Conservation (phyloP, 169 alveolate species). For the Plasmodium knowlesi region DNA sequence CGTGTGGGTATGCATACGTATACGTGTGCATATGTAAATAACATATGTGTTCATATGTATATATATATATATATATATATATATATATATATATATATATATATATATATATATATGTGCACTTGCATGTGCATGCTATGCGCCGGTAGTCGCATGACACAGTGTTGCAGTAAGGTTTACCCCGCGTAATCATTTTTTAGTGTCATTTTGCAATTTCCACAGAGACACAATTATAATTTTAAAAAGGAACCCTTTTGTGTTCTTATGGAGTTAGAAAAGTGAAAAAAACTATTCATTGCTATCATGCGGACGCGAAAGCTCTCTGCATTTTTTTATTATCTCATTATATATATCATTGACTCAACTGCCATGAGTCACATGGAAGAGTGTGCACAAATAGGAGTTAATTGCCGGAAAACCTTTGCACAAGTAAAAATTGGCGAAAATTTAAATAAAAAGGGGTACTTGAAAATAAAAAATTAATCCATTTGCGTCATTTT, state of each 20-base stretch:
- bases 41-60: background rate
- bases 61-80: background rate
- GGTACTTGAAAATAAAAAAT: background rate
- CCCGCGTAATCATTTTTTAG: slow-evolving; percentile 48
- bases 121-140: background rate
- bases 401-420: background rate
- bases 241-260: background rate
- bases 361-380: background rate
- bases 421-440: background rate
- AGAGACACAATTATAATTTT: background rate
- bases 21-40: background rate
- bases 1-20: background rate
- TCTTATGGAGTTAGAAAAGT: background rate
- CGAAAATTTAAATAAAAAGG: background rate
- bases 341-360: background rate
- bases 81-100: background rate
- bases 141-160: background rate
- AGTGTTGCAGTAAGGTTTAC: background rate
- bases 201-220: slow-evolving; percentile 27
- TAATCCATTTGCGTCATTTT: background rate
- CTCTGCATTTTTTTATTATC: background rate
- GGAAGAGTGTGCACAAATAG: background rate
- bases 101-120: background rate
- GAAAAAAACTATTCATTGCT: background rate
- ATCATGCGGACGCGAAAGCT: background rate